phyloP scores from a whole-genome alignment of 306 rosid genomes.

The Canavalia gladiata region DNA sequence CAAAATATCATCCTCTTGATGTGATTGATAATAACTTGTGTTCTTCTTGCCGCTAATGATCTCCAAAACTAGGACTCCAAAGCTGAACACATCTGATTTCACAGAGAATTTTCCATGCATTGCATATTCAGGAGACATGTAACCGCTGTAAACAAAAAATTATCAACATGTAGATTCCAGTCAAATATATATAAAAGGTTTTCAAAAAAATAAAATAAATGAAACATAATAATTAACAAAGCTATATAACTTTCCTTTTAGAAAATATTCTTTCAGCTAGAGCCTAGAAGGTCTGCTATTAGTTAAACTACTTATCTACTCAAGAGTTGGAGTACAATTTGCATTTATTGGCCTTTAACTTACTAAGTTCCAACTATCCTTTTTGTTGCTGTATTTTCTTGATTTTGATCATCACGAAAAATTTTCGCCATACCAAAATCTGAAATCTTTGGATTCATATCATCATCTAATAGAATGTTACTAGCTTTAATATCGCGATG shows the following conservation, averaged over 20 bases:
- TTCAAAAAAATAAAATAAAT: background rate
- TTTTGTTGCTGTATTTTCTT: conserved; percentile 42
- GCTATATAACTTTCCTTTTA: background rate
- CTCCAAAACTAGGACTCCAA: no score
- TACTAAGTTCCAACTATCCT: conserved; percentile 69
- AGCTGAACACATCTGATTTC: no score
- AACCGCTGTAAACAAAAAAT: background rate
- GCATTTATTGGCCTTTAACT: conserved; percentile 10
- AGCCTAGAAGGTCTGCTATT: no score
- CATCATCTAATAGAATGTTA: conserved; percentile 55
- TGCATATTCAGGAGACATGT: no score
- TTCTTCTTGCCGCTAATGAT: conserved; percentile 51
- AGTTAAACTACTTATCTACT: background rate
- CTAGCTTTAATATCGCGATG: conserved; percentile 69
- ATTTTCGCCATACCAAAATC: conserved; percentile 73
- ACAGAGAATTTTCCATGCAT: no score
- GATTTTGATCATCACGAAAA: conserved; percentile 49
- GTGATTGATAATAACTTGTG: background rate
- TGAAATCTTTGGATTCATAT: conserved; percentile 65
- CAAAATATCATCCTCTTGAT: conserved; percentile 26
- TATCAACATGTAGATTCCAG: no score
- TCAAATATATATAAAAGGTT: background rate
- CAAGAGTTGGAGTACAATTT: background rate
- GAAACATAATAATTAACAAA: background rate
- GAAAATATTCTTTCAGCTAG: background rate